Base-by-base conservation (phyloP, 2,329 filamentous ascomycete species). In the Clonostachys rhizophaga region DNA sequence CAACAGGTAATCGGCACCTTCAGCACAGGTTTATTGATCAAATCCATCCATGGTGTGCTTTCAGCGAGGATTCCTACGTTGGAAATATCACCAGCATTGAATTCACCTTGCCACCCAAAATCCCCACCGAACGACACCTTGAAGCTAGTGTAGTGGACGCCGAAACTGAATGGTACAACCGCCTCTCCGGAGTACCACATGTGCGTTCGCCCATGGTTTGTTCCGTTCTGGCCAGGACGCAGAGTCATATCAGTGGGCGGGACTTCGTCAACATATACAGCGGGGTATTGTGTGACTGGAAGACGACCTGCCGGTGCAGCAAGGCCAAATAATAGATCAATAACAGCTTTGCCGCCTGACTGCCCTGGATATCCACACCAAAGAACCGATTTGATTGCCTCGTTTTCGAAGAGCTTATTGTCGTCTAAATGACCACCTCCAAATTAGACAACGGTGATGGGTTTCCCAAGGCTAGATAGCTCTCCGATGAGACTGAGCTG, bases 321-420 rank as follows among this genome's bases (percentile, higher is more conserved):
- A 4, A 62, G 64, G 3, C 80, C 80, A 9, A 68, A 74, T 34
- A 84, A 54, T 46, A 83, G 65, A 48, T 81, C 69, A 43, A 81
- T 61, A 11, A 83, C 56, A 0, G 79, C 81, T 9, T 63, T 60
- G 3, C 81, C 81, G 12, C 81, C 81, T 37, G 75, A 73, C 58
- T 84, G 79, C 2, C 81, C 79, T 0, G 81, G 80, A 48, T 80
- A 83, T 0, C 79, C 77, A 0, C 67, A 75, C 80, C 80, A 83
- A 0, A 84, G 53, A 1, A 84, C 56, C 0, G 75, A 69, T 30
- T 66, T 70, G 48, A 83, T 68, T 47, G 73, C 24, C 24, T 30
- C 24, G 24, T 10, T 30, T 9, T 30, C 24, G 24, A 30, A 30
- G 24, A 30, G 24, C 24, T 30, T 9, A 30, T 71, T 66, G 48